Base-by-base conservation (phyloP, 2,329 filamentous ascomycete species). In the Hypoxylon sp. region DNA sequence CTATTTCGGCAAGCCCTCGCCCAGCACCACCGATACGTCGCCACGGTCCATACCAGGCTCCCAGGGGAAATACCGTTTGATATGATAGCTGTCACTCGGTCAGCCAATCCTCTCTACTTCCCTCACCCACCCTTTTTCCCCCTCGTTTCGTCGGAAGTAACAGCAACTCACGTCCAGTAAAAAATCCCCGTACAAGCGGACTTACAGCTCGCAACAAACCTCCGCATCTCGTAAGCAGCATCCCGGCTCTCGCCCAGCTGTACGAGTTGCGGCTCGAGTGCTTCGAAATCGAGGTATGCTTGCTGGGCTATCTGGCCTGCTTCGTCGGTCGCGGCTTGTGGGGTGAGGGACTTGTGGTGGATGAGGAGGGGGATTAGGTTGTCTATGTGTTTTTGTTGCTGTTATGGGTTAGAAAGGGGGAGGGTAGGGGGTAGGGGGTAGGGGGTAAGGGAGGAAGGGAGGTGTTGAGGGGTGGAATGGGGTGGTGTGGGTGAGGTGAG, bases 301-400 rank as follows among this genome's bases (percentile, higher is more conserved):
- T 60, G 48, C 14, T 49, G 49, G 7, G n/a, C 17, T 25, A 55
- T 17, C 7, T 17, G 41, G 6, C 45, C 23, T 38, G 53, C 52
- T 32, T 63, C 48, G 41, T 58, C 25, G 14, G 56, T 32, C 5
- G 62, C 62, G 56, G 57, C 45, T 65, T 65, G 57, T 7, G 45
- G 51, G 13, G 56, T 65, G 5, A 65, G 34, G 7, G 34, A 50
- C 14, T 30, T 56, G 13, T 65, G 34, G 17, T 60, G 28, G 3
- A 65, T 55, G 11, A 60, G 49, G 36, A 65, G 57, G 3, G 56
- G 56, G 17, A 65, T 60, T 10, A 55, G 17, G 25, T 60, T 65
- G 13, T 65, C 56, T 14, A 65, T 28, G 36, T 60, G 56, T 51
- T 60, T 60, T 21, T 56, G 60, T 65, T 65, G 62, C 62, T 65